Base-by-base conservation (phyloP, 352 stramenopile genomes). In the Globisporangium orthogonon region DNA sequence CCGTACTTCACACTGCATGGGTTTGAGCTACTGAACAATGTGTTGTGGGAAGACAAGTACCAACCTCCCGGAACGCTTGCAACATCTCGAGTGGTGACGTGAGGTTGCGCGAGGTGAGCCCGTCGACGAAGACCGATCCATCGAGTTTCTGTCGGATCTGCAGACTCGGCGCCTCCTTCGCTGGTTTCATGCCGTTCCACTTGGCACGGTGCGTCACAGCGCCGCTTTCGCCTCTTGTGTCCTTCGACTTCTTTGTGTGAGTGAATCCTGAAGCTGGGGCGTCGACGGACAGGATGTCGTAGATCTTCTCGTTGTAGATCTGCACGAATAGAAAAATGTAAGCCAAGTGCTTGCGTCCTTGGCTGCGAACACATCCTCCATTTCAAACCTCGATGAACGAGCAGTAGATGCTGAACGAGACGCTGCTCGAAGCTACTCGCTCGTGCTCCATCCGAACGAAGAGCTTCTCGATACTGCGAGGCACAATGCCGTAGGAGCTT, bases 221-320 rank as follows among this genome's bases (percentile, higher is more conserved):
- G 0, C 65, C 68, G 30, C 30, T 51, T 18, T 18, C 39, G 30
- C 57, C 51, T 28, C 35, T 74, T 60, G 33, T 50, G 41, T 45
- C 40, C 50, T 54, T 50, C 43, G 33, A 29, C 35, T 71, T 54
- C 1, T 47, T 47, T 11, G 30, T 23, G 23, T 23, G 23, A 23
- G 23, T 23, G 23, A 23, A 30, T 50, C 9, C 11, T 29, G 41
- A 4, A 31, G 43, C 33, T 10, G 58, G 9, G 7, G 56, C 4
- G 10, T 76, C 69, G 14, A 61, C 54, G 2, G 73, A 71, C 4
- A 91, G 60, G 33, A 91, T 74, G 53, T 91, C 78, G 51, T 83
- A 91, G 43, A 91, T 86, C 46, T 78, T 85, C 47, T 91, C 82
- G 52, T 89, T 89, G 70, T 86, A 85, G 35, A 91, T 89, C 82